A percentile compares a stretch with the other conserved stretches of the same genome.
Evolutionary conservation across 2,329 filamentous ascomycete species (phyloP).

Genomic region (Chalaropsis thielavioides): DNA sequence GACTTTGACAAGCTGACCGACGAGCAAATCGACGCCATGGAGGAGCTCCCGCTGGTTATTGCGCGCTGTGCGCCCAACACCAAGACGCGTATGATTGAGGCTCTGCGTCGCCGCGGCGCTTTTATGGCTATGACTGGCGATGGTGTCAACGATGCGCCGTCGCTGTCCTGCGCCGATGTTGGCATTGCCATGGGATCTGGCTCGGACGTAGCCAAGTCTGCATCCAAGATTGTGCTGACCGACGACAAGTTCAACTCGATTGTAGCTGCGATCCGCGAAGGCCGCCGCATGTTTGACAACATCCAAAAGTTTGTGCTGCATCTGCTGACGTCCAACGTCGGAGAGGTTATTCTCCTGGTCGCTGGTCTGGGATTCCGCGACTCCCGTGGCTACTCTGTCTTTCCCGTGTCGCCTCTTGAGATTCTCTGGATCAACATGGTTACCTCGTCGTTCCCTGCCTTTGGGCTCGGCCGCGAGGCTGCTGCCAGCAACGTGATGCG

Average conservation of each 20-base stretch:
- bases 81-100: conserved; percentile 84
- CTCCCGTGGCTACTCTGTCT: conserved; percentile 54
- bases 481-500: conserved; percentile 64
- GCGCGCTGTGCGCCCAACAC: conserved; percentile 74
- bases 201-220: conserved; percentile 73
- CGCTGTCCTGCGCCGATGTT: conserved; percentile 66
- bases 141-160: conserved; percentile 75
- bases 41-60: conserved; percentile 64
- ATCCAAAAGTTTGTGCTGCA: conserved; percentile 80
- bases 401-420: conserved; percentile 71
- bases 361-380: conserved; percentile 76
- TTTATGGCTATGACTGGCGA: conserved; percentile 84
- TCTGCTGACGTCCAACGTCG: conserved; percentile 66
- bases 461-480: conserved; percentile 69
- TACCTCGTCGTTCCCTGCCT: conserved; percentile 74
- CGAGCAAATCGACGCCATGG: conserved; percentile 58
- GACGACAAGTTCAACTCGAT: conserved; percentile 85
- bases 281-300: conserved; percentile 74
- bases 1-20: conserved; percentile 68
- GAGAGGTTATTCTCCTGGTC: conserved; percentile 67
- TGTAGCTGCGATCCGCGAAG: conserved; percentile 68
- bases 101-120: conserved; percentile 58
- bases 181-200: conserved; percentile 86
- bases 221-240: conserved; percentile 66
- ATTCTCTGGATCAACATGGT: conserved; percentile 94